Evolutionary conservation across 2,329 filamentous ascomycete species (phyloP).

Genomic region (Sordariomycetes sp.): DNA sequence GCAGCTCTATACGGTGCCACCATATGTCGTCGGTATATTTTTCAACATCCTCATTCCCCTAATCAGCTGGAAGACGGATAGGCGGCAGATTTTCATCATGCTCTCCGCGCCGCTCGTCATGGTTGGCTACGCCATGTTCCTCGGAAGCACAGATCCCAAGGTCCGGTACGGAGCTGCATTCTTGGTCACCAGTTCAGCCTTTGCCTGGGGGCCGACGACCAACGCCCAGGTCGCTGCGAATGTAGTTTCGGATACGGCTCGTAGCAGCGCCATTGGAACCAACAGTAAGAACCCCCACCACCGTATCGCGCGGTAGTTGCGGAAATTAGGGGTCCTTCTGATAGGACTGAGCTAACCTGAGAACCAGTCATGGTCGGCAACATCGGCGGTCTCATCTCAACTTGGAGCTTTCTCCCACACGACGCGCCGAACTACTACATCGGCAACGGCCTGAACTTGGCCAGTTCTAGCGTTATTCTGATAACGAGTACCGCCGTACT

Average conservation of each 20-base stretch:
- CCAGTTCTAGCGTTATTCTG: background rate
- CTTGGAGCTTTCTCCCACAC: conserved; percentile 8
- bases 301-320: background rate
- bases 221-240: conserved; percentile 55
- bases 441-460: conserved; percentile 10
- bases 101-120: conserved; percentile 16
- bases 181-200: conserved; percentile 39
- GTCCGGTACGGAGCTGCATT: conserved; percentile 40
- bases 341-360: background rate
- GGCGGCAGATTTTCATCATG: conserved; percentile 11
- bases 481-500: background rate
- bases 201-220: conserved; percentile 48
- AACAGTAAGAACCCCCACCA: conserved; percentile 19
- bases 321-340: background rate
- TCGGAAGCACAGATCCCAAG: conserved; percentile 20
- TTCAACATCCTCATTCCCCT: conserved; percentile 9
- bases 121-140: conserved; percentile 30
- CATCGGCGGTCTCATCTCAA: conserved; percentile 9
- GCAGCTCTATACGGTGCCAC: conserved; percentile 16
- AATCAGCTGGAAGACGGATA: conserved; percentile 8
- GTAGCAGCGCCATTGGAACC: conserved; percentile 49
- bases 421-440: conserved; percentile 9
- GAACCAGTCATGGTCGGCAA: conserved; percentile 7
- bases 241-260: conserved; percentile 53
- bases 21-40: conserved; percentile 12